Base-by-base conservation (phyloP, 306 rosid genomes). In the Begonia masoniana region DNA sequence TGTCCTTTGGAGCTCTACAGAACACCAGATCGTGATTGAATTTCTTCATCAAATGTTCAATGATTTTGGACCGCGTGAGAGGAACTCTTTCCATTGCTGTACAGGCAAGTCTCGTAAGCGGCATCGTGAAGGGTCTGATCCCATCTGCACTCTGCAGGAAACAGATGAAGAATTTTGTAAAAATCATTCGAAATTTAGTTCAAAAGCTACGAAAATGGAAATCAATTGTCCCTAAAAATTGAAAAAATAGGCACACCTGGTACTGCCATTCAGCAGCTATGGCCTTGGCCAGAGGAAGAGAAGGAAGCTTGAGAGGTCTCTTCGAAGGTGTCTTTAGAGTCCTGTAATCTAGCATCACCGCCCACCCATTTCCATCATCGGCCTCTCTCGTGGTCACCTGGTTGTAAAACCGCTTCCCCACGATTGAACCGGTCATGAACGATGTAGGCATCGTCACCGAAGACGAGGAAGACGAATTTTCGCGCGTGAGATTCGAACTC, bases 51-150 rank as follows among this genome's bases (percentile, higher is more conserved):
- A 91, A 77, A 59, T 77, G 52, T 57, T 81, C 97, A 56, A 83
- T 77, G 62, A 91, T 62, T 76, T 77, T 86, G 16, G 77, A 62
- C 62, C 93, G 71, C 12, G 92, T 91, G 62, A 86, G 72, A 45
- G 99, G 96, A 65, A 91, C 92, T 77, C 99, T 73, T 75, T 85
- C 99, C 69, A 81, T 50, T 42, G 96, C 94, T 10, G 99, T 86
- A 67, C 96, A 91, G 46, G 99, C 96, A 68, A 85, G 85, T 69
- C 68, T 78, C 96, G 83, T 91, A 1, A 83, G 92, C 71, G 99
- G 99, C 99, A 91, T 91, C 4, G 81, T 78, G 69, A 83, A 91
- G 49, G 99, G 96, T 64, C 99, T 86, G 62, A 91, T 83, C 52
- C 99, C 94, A 83, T 91, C 96, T 7, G 31, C 52, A 72, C 69